Conservation (phyloP, 2,329 filamentous ascomycete species). For the Trichoderma atrobrunneum region DNA sequence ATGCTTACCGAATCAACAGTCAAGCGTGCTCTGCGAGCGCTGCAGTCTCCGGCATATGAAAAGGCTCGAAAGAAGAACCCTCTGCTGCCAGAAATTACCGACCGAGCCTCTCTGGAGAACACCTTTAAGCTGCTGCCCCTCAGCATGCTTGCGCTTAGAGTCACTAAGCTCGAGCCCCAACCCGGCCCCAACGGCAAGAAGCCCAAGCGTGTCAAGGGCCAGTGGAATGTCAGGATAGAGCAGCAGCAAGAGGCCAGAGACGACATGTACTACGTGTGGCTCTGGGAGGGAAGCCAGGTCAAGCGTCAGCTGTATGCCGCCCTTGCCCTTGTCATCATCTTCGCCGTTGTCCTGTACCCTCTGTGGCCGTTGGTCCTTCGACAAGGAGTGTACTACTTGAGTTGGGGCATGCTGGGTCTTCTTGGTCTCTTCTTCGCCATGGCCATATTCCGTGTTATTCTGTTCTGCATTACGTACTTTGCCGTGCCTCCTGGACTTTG, state of each 20-base stretch:
- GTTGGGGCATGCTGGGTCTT: slow-evolving; percentile 86
- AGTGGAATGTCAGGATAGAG: slow-evolving; percentile 94
- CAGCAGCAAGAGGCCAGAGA: slow-evolving; percentile 88
- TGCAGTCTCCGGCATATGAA: slow-evolving; percentile 84
- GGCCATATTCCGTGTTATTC: slow-evolving; percentile 92
- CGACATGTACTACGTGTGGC: slow-evolving; percentile 93
- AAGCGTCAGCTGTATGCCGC: slow-evolving; percentile 90
- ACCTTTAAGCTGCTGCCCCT: slow-evolving; percentile 92
- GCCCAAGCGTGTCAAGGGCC: slow-evolving; percentile 86
- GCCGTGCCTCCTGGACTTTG: slow-evolving; percentile 82
- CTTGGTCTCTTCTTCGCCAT: slow-evolving; percentile 94
- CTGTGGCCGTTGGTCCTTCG: slow-evolving; percentile 91
- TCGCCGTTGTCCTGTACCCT: slow-evolving; percentile 89
- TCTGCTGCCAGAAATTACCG: slow-evolving; percentile 80
- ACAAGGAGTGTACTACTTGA: slow-evolving; percentile 94
- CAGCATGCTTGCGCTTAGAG: slow-evolving; percentile 88
- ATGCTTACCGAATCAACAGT: slow-evolving; percentile 52
- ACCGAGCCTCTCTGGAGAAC: slow-evolving; percentile 86
- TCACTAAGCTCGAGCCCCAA: slow-evolving; percentile 70
- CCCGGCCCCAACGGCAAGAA: slow-evolving; percentile 64
- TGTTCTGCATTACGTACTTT: slow-evolving; percentile 93
- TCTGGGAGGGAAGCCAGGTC: slow-evolving; percentile 91
- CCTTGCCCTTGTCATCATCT: slow-evolving; percentile 77
- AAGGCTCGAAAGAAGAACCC: slow-evolving; percentile 90
- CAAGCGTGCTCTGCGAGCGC: slow-evolving; percentile 88